Conservation (phyloP, 257 asterid species). For the Capsicum rhomboideum region DNA sequence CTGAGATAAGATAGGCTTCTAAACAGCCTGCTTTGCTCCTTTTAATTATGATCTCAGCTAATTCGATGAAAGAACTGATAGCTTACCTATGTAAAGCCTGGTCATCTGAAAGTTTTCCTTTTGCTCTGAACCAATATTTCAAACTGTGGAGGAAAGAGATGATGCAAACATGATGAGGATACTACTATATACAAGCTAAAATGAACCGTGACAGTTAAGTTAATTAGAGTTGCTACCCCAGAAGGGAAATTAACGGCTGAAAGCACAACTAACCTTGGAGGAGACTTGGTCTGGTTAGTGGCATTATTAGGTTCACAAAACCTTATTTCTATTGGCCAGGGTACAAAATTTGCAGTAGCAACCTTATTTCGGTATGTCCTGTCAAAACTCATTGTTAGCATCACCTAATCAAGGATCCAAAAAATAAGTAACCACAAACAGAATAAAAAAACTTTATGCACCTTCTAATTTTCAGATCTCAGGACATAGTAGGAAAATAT, state of each 20-base stretch:
- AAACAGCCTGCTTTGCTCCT: not conserved
- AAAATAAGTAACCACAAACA: not conserved
- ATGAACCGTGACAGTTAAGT: not conserved
- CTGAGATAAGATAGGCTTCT: not conserved
- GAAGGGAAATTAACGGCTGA: slow-evolving; percentile 6
- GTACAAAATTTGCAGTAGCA: slow-evolving; percentile 51
- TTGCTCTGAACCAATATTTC: slow-evolving; percentile 93
- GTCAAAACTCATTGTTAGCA: slow-evolving; percentile 14
- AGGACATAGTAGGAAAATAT: not conserved
- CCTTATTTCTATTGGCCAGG: slow-evolving; percentile 94
- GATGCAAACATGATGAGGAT: not conserved
- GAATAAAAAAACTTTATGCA: not conserved
- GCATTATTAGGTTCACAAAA: slow-evolving; percentile 64
- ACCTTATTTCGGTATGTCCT: slow-evolving; percentile 89
- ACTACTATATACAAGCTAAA: not conserved
- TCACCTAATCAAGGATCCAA: not conserved
- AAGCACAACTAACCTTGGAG: slow-evolving; percentile 63
- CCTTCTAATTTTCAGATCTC: not conserved
- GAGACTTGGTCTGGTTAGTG: slow-evolving; percentile 67
- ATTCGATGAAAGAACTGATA: not conserved
- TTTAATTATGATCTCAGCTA: not conserved
- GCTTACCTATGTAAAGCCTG: slow-evolving; percentile 85
- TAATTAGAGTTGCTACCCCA: slow-evolving; percentile 2
- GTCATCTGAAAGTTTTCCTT: slow-evolving; percentile 87
- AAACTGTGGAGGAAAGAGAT: slow-evolving; percentile 41